phyloP scores from a whole-genome alignment of 1,284 basidiomycete species.

The Takashimella koratensis region DNA sequence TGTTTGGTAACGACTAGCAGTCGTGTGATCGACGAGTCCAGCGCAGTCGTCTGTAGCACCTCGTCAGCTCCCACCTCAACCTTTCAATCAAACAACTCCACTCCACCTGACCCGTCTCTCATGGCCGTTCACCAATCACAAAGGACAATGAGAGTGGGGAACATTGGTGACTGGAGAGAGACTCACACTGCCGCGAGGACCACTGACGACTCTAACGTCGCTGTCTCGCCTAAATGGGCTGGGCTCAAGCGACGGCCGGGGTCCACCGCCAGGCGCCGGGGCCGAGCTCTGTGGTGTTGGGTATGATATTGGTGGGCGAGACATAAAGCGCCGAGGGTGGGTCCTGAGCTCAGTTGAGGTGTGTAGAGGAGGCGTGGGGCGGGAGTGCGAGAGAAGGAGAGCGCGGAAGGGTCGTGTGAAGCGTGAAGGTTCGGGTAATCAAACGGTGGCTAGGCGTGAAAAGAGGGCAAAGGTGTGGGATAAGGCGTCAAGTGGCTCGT shows the following conservation, averaged over 20 bases:
- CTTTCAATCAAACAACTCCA: neutral
- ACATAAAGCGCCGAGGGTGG: no score
- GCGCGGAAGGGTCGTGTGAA: no score
- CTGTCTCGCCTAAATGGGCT: neutral
- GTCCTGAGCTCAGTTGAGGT: no score
- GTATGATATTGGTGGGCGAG: constrained; percentile 20
- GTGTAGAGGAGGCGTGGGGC: no score
- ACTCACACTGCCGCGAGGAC: neutral
- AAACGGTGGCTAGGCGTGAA: no score
- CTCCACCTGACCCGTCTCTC: neutral
- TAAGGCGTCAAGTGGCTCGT: no score
- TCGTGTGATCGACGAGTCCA: constrained; percentile 85
- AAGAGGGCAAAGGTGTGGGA: no score
- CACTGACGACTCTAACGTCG: neutral
- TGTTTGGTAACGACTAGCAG: constrained; percentile 93
- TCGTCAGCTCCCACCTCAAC: neutral
- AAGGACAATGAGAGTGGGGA: neutral
- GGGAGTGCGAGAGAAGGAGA: no score
- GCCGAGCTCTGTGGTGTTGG: constrained; percentile 8
- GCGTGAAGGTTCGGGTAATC: no score
- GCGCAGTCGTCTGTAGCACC: constrained; percentile 18
- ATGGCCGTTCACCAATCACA: neutral
- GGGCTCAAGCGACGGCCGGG: neutral
- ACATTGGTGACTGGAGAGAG: neutral
- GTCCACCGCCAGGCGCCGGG: neutral